These are phyloP conservation scores for Boletus rubroflammeus DNA, from an alignment of 768 basidiomycete species.

Conservation along the genomic window DNA sequence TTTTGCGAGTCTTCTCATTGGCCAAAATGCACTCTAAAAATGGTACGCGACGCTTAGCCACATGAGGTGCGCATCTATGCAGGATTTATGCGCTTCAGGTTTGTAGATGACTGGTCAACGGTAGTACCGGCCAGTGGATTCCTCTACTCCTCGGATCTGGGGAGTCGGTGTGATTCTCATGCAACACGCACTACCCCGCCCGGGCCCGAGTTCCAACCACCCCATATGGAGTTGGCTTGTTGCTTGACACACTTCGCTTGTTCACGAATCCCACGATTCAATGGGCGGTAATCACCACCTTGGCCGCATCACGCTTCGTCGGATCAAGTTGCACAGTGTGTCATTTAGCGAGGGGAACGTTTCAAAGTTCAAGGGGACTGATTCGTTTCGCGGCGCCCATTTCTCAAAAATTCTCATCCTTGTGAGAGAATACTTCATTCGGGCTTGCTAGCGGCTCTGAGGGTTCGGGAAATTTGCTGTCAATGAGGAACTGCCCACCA, in stretches of 20 bases:
- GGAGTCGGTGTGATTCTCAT: too few relatives aligned
- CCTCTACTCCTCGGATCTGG: too few relatives aligned
- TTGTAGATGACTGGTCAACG: too few relatives aligned
- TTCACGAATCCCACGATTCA: conserved; percentile 1
- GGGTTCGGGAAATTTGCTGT: not conserved
- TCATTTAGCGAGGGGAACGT: too few relatives aligned
- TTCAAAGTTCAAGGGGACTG: not conserved
- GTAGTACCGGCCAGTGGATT: too few relatives aligned
- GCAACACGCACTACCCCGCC: too few relatives aligned
- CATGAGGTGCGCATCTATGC: too few relatives aligned
- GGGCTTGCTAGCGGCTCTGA: not conserved
- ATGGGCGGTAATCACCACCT: not conserved
- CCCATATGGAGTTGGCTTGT: not conserved
- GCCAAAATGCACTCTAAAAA: too few relatives aligned
- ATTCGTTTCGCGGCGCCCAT: not conserved
- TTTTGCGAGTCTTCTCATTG: too few relatives aligned
- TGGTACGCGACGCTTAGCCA: too few relatives aligned
- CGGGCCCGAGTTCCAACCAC: not conserved
- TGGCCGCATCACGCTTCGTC: not conserved
- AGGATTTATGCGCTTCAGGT: too few relatives aligned
- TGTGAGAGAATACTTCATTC: not conserved
- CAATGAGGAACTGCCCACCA: not conserved
- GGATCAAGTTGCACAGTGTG: not conserved
- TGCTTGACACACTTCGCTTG: not conserved
- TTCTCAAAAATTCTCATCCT: not conserved